Base-by-base conservation (phyloP, 306 rosid genomes). In the Sesbania bispinosa region DNA sequence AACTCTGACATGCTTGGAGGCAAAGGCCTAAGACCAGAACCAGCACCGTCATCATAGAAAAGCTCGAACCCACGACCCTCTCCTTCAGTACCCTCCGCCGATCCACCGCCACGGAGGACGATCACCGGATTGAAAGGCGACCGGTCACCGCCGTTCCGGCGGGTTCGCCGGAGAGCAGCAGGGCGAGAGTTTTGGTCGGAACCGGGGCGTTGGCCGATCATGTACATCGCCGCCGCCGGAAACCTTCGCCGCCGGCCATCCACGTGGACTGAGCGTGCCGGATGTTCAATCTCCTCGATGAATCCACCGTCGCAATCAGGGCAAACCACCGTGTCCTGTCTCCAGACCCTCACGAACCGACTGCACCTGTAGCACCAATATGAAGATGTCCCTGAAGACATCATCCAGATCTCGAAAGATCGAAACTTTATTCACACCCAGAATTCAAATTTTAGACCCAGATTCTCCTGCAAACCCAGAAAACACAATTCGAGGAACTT, bases 331-430 rank as follows among this genome's bases (percentile, higher is more conserved):
- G 79, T 14, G 4, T 71, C 85, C 0, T 46, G 79, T 32, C 67
- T 79, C 54, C 33, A 57, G n/a, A 75, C 84, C 50, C 89, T 78
- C 0, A 92, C 77, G 52, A 88, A 82, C 0, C 91, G 92, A 54
- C 83, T 86, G 76, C 98, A 89, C 13, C 92, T 74, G 78, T 89
- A 85, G 61, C 98, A 92, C 98, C 96, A 92, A 74, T 82, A 85
- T 16, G 88, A 83, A 7, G 84, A 54, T 42, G 83, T 77, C 67
- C 81, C 77, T 10, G 92, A 79, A 41, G 87, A 79, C 84, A 77
- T 84, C 73, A 59, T 77, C 42, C 14, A 35, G 82, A 75, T 77
- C 84, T 29, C 51, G 15, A 9, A 62, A 27, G 13, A 42, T 10
- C 42, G 13, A 47, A 59, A 67, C 38, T 27, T 35, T 46, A 62